Evolutionary conservation across 768 basidiomycete species (phyloP), one percentile per base, ranked within the genome.

Genomic region (Tylopilus rubrobrunneus): DNA sequence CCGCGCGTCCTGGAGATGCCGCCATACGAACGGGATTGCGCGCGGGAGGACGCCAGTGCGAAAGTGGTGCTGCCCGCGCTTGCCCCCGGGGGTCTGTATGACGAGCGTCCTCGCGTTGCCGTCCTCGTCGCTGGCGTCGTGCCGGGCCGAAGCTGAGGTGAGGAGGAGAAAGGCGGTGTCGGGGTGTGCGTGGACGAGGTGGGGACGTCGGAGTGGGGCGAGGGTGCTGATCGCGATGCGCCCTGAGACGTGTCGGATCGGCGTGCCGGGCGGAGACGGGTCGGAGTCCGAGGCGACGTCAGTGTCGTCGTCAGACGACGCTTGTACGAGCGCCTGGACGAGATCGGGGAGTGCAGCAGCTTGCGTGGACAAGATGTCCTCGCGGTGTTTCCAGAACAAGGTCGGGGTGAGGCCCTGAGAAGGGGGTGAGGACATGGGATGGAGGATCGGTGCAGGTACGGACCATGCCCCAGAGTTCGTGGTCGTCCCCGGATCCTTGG

Each of bases 401-500:
- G 65, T 58, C 0, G 94, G 87, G 1, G 84, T 90, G 51, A 96
- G 71, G 5, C 92, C 92, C 87, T 92, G 59, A 40, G 36, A 25
- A 11, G 33, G 12, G 33, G 4, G 11, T 27, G 6, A 2, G 36
- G 17, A 37, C 15, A 11, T 1, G 7, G 2, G 12, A 19, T 29
- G 12, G 29, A 42, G 36, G 28, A 2, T 46, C 49, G 43, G 36
- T 44, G 12, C 29, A 8, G 21, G 29, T 15, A 66, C 75, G 29
- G 51, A 89, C 89, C 82, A 82, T 81, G 28, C 85, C 80, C 93
- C 92, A 95, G 6, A 88, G 74, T 68, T 97, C 94, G 63, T 95
- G 92, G 62, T 98, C 96, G 62, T 98, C 96, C 0, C 94, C 96
- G 0, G 89, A 91, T 1, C 96, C 96, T 67, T 96, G 94, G 8